Evolutionary conservation across 768 basidiomycete genomes (phyloP).

Genomic region (Auriculariales sp.): DNA sequence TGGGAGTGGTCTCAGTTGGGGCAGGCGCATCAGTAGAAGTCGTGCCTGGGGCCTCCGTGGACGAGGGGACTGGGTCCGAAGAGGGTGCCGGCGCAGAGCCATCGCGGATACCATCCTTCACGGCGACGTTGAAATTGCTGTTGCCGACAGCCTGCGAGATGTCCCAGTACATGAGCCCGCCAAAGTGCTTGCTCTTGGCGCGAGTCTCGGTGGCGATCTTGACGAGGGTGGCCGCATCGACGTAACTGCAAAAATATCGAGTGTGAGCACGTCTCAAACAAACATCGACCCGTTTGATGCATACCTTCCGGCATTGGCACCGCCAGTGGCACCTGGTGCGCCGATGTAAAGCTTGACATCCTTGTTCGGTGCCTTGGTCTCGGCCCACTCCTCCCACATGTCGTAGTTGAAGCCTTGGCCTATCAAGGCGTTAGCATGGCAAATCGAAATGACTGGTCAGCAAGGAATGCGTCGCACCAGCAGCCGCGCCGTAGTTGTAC

Average conservation of each 20-base stretch:
- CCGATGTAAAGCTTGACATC: conserved; percentile 10
- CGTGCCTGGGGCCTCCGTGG: not conserved
- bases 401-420: no score
- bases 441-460: no score
- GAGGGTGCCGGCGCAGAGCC: not conserved
- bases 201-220: conserved; percentile 6
- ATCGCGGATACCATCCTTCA: conserved; percentile 3
- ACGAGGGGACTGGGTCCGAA: not conserved
- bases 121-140: not conserved
- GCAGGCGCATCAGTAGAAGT: not conserved
- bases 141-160: not conserved
- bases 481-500: not conserved
- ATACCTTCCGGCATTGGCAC: conserved; percentile 12
- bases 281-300: no score
- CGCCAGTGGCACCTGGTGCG: conserved; percentile 7
- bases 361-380: conserved; percentile 6
- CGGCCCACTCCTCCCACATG: conserved; percentile 7
- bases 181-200: conserved; percentile 1
- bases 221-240: conserved; percentile 4
- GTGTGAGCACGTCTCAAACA: no score
- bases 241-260: conserved; percentile 3
- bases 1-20: not conserved
- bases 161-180: conserved; percentile 4
- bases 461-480: not conserved
- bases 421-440: no score